Percentiles rank a stretch among this genome's conserved stretches.
phyloP scores from a whole-genome alignment of 768 basidiomycete genomes.

The Tulasnella calospora region DNA sequence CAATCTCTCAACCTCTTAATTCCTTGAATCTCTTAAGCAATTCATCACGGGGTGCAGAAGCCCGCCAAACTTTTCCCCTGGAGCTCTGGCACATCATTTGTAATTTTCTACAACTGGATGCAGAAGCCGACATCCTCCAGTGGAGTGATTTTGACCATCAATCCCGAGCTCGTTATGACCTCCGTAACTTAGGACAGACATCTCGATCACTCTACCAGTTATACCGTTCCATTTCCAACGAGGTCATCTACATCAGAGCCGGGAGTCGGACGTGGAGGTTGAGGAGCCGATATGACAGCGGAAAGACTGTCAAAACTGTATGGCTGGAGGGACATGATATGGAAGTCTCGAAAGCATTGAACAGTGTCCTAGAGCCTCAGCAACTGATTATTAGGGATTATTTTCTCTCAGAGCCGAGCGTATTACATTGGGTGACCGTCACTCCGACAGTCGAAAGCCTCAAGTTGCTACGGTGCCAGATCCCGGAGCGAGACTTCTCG shows the following conservation, averaged over 20 bases:
- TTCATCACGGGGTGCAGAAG: background rate
- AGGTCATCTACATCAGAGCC: background rate
- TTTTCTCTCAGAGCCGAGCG: rapidly evolving
- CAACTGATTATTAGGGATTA: background rate
- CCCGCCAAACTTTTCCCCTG: background rate
- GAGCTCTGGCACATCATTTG: background rate
- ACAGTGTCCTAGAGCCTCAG: background rate
- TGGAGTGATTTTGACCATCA: background rate
- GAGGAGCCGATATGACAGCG: background rate
- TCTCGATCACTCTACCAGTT: too few species aligned
- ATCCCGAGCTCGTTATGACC: too few species aligned
- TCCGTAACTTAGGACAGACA: too few species aligned
- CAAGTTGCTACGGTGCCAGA: background rate
- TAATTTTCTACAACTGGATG: background rate
- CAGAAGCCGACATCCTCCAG: background rate
- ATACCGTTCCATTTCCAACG: too few species aligned
- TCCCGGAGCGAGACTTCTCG: background rate
- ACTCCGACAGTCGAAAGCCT: background rate
- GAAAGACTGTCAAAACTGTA: background rate
- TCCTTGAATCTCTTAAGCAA: background rate
- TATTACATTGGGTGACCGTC: background rate
- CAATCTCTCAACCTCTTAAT: background rate
- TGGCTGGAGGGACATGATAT: background rate
- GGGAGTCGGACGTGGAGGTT: background rate
- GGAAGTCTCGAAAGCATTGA: background rate